Evolutionary conservation across 1,284 basidiomycete species (phyloP).

Genomic region (Phlebopus sp.): DNA sequence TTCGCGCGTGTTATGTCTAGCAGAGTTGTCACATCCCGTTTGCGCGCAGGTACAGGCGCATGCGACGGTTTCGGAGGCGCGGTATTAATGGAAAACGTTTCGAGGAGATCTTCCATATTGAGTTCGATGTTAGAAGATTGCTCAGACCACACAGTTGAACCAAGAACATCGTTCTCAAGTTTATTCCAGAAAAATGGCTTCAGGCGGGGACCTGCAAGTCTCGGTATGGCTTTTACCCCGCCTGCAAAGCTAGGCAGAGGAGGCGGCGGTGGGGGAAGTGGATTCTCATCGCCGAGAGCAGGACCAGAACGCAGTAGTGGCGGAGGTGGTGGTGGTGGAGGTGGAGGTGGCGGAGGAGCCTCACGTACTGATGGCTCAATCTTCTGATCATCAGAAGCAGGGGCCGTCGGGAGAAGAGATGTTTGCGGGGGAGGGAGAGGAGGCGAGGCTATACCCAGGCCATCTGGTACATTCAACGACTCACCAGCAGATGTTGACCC

Average conservation of each 20-base stretch:
- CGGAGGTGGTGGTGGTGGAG: slow-evolving; percentile 26
- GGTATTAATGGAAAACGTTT: slow-evolving; percentile 68
- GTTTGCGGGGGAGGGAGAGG: slow-evolving; percentile 6
- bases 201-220: slow-evolving; percentile 47
- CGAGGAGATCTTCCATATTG: slow-evolving; percentile 69
- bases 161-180: slow-evolving; percentile 43
- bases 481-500: slow-evolving; percentile 3
- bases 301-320: slow-evolving; percentile 24
- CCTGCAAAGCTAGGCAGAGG: slow-evolving; percentile 27
- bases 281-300: slow-evolving; percentile 16
- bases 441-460: not conserved
- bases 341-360: slow-evolving; percentile 17
- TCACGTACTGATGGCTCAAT: slow-evolving; percentile 15
- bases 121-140: slow-evolving; percentile 43
- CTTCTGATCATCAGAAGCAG: slow-evolving; percentile 18
- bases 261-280: slow-evolving; percentile 34
- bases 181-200: slow-evolving; percentile 94
- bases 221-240: slow-evolving; percentile 30
- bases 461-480: not conserved
- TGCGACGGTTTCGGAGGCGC: slow-evolving; percentile 42
- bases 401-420: slow-evolving; percentile 10
- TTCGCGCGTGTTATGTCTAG: slow-evolving; percentile 83
- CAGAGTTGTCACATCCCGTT: slow-evolving; percentile 63
- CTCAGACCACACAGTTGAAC: slow-evolving; percentile 72
- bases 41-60: slow-evolving; percentile 45